Percentiles rank a stretch among this genome's conserved stretches.
These are phyloP conservation scores for Eutrema japonicum DNA, from an alignment of 345 rosid species.

Conservation along the genomic window DNA sequence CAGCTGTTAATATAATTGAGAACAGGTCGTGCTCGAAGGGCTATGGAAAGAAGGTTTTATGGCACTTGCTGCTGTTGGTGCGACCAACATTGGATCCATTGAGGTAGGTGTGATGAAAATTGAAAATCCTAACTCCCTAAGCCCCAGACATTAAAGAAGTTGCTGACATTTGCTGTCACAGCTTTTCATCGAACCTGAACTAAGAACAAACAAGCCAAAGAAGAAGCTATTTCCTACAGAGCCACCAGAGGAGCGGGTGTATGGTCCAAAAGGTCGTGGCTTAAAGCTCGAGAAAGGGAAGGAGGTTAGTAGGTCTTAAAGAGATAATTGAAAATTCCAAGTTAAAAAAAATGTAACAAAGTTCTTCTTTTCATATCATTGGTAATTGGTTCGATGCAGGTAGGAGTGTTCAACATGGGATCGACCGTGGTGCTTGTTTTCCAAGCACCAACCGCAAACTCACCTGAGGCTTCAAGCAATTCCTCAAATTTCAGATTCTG, in stretches of 20 bases:
- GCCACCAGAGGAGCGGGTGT: constrained; percentile 72
- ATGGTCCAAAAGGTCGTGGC: constrained; percentile 80
- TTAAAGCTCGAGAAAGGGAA: constrained; percentile 75
- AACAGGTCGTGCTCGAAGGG: constrained; percentile 96
- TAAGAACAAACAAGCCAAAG: constrained; percentile 75
- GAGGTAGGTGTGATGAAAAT: constrained; percentile 54
- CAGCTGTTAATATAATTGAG: constrained; percentile 23
- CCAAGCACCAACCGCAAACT: constrained; percentile 69
- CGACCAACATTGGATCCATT: constrained; percentile 94
- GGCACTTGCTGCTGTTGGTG: constrained; percentile 95
- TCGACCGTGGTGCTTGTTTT: constrained; percentile 92
- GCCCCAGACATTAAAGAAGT: not conserved
- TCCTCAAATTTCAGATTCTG: constrained; percentile 67
- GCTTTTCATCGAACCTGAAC: constrained; percentile 90
- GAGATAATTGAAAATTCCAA: not conserved
- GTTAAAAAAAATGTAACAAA: not conserved
- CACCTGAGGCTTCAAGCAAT: constrained; percentile 39
- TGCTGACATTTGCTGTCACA: constrained; percentile 41
- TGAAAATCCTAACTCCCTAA: not conserved
- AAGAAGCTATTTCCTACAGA: constrained; percentile 60
- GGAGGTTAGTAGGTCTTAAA: constrained; percentile 56
- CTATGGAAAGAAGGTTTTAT: constrained; percentile 86
- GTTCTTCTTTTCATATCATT: not conserved
- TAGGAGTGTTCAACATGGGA: constrained; percentile 92
- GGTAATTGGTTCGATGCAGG: constrained; percentile 46